Conservation (phyloP, 1,139 yeast species). For the Candida sanyaensis region DNA sequence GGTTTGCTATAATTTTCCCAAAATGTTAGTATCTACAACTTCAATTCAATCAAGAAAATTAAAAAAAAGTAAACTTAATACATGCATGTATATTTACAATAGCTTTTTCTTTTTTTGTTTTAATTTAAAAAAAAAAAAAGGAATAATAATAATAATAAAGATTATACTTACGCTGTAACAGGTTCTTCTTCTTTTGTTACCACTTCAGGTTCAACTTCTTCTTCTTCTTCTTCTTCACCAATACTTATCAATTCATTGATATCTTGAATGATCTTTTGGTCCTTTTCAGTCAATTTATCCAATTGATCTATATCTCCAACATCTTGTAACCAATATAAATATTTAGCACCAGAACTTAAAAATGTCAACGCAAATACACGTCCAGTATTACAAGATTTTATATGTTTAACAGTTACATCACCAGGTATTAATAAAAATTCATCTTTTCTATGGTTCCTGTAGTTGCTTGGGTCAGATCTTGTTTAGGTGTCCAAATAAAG, state of each 20-base stretch:
- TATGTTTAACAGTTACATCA: slow-evolving; percentile 81
- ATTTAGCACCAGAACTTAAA: slow-evolving; percentile 79
- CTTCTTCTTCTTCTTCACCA: slow-evolving; percentile 47
- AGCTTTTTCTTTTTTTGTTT: slow-evolving; percentile 2
- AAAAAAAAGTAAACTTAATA: neutral
- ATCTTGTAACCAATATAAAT: slow-evolving; percentile 91
- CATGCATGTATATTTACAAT: neutral
- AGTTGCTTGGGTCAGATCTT: slow-evolving; percentile 25
- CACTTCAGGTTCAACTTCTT: slow-evolving; percentile 36
- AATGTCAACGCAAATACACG: slow-evolving; percentile 84
- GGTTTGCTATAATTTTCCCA: neutral
- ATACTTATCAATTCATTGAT: slow-evolving; percentile 55
- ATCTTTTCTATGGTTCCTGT: slow-evolving; percentile 49
- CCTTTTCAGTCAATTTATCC: slow-evolving; percentile 65
- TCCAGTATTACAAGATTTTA: slow-evolving; percentile 76
- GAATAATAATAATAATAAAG: slow-evolving; percentile 1
- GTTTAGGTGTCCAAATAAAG: slow-evolving; percentile 46
- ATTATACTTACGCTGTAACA: slow-evolving; percentile 19
- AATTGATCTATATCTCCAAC: slow-evolving; percentile 64
- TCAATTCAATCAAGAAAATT: neutral
- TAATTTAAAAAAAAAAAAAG: slow-evolving; percentile 5
- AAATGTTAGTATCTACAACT: slow-evolving; percentile 5
- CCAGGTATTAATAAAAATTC: slow-evolving; percentile 89
- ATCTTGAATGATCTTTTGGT: slow-evolving; percentile 51
- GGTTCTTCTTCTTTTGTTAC: slow-evolving; percentile 18